A percentile compares a stretch with the other conserved stretches of the same genome.
Conservation (phyloP, 768 basidiomycete genomes). For the Boletus barrowsii region DNA sequence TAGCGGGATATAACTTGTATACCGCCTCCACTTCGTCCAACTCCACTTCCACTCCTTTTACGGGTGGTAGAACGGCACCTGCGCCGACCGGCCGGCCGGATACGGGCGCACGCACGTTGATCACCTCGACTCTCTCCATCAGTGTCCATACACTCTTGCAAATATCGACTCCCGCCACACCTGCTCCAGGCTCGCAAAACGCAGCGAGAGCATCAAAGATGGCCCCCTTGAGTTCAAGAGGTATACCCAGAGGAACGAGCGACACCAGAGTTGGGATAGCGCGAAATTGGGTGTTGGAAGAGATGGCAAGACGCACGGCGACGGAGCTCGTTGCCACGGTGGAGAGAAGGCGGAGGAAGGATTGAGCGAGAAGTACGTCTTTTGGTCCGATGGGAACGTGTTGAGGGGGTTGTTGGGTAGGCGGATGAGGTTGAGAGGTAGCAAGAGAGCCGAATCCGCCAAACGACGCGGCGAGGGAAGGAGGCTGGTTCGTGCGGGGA, state of each 20-base stretch:
- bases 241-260: constrained; percentile 75
- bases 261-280: constrained; percentile 78
- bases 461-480: constrained; percentile 33
- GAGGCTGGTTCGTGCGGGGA: constrained; percentile 43
- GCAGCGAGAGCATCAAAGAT: constrained; percentile 78
- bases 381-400: constrained; percentile 54
- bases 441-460: constrained; percentile 30
- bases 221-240: constrained; percentile 86
- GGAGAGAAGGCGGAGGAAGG: constrained; percentile 77
- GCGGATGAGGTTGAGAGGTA: constrained; percentile 26
- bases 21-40: constrained; percentile 83
- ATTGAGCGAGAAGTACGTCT: constrained; percentile 74
- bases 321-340: constrained; percentile 74
- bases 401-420: constrained; percentile 39
- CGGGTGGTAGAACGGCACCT: constrained; percentile 44
- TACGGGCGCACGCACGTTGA: constrained; percentile 60
- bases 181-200: constrained; percentile 81
- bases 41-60: constrained; percentile 82
- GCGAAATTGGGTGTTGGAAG: constrained; percentile 73
- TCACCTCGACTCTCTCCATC: constrained; percentile 83
- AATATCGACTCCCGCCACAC: constrained; percentile 68
- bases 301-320: constrained; percentile 73
- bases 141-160: constrained; percentile 79
- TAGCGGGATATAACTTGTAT: constrained; percentile 79
- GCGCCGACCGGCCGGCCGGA: constrained; percentile 22